These are phyloP conservation scores for Dalechampia spathulata DNA, from an alignment of 441 rosid genomes.

Conservation along the genomic window DNA sequence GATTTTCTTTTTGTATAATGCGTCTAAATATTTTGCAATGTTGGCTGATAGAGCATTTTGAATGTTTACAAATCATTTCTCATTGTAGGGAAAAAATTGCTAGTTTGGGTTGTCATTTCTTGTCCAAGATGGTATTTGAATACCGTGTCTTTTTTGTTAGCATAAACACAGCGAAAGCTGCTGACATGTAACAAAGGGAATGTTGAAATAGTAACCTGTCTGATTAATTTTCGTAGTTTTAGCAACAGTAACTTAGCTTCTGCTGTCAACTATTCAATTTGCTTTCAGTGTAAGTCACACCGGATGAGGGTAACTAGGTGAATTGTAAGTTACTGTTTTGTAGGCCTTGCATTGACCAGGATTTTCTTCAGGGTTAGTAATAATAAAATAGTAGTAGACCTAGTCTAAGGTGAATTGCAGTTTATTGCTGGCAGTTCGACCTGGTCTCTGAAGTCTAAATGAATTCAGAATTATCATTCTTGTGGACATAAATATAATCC, in stretches of 20 bases:
- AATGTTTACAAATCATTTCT: background rate
- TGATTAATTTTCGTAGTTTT: background rate
- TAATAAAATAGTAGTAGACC: background rate
- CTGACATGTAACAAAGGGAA: background rate
- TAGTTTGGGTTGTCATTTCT: background rate
- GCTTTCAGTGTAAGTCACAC: background rate
- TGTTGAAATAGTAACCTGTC: background rate
- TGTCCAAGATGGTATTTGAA: constrained; percentile 7
- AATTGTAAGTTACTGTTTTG: background rate
- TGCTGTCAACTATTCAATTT: background rate
- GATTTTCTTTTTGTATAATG: background rate
- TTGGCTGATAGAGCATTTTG: background rate
- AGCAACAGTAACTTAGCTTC: constrained; percentile 1
- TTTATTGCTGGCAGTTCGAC: background rate
- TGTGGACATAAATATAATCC: background rate
- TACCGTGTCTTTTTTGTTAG: constrained; percentile 1
- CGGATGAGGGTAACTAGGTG: background rate
- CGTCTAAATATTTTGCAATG: background rate
- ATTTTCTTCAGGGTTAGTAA: background rate
- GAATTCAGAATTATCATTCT: background rate
- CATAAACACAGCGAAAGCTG: background rate
- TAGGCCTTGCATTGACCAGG: background rate
- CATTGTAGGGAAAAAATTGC: constrained; percentile 1
- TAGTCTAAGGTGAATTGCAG: background rate
- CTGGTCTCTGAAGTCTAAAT: background rate